Base-by-base conservation (phyloP, 805 yeast genomes). In the Komagataella pastoris region DNA sequence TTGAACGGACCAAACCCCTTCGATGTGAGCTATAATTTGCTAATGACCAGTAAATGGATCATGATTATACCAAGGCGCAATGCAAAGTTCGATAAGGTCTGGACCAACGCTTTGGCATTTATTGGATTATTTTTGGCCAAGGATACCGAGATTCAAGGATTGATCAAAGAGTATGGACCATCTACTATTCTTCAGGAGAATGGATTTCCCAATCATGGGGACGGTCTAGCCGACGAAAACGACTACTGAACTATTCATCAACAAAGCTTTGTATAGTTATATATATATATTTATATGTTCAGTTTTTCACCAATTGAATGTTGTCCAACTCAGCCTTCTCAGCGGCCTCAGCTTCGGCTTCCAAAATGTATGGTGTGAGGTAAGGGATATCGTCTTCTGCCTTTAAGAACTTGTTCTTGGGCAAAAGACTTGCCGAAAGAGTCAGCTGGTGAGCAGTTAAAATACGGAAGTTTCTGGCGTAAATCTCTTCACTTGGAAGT, bases 301-400 rank as follows among this genome's bases (percentile, higher is more conserved):
- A 47, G 50, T 58, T 59, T 56, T 61, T 61, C 52, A 57, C 59
- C 50, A 61, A 53, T 53, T 74, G 72, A 59, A 88, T 75, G 77
- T 87, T 85, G 77, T 93, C 96, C 65, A 93, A 81, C 65, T 84
- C 93, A 56, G 77, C 82, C 73, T 84, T 88, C 76, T 93, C 99
- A 57, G 77, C 75, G 49, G 82, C 84, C 70, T 88, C 97, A 61
- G 87, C 88, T 75, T 93, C 98, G 55, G 91, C 95, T 76, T 93
- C 97, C 64, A 90, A 78, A 56, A 93, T 74, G 74, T 85, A 86
- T 60, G 97, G 97, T 54, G 86, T 70, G 65, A 93, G 76, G 74
- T 89, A 90, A 60, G 85, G 85, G 53, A 71, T 70, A 68, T 88
- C 96, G 56, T 91, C 91, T 64, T 81, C 87, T 30, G 88, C 79